These are phyloP conservation scores for Quercus lobata DNA, from an alignment of 331 rosid genomes.

Conservation along the genomic window DNA sequence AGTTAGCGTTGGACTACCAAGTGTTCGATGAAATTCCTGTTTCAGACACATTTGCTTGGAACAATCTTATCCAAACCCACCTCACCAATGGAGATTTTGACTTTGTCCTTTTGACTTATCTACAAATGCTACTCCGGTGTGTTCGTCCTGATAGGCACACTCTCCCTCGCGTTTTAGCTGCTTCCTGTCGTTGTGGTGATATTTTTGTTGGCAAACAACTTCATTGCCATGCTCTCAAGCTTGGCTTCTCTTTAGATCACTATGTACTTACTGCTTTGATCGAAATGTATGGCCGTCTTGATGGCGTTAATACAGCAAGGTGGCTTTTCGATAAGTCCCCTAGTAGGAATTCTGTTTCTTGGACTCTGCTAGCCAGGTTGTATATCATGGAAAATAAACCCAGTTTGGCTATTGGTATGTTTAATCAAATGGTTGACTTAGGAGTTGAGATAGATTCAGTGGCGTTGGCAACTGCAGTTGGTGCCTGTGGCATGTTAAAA, in stretches of 20 bases:
- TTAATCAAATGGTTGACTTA: conserved; percentile 38
- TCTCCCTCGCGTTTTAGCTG: conserved; percentile 58
- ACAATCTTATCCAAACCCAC: conserved; percentile 59
- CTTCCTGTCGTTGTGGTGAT: conserved; percentile 38
- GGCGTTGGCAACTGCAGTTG: conserved; percentile 47
- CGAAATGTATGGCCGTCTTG: conserved; percentile 55
- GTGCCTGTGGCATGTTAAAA: conserved; percentile 44
- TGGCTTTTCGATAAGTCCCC: conserved; percentile 41
- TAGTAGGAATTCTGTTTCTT: conserved; percentile 36
- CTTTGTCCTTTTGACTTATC: conserved; percentile 43
- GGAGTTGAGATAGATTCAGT: conserved; percentile 43
- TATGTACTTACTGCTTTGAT: conserved; percentile 51
- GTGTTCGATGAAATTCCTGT: conserved; percentile 55
- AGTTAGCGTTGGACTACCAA: conserved; percentile 8
- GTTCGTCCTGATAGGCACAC: conserved; percentile 59
- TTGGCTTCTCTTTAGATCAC: conserved; percentile 42
- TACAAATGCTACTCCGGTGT: conserved; percentile 44
- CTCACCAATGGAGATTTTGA: conserved; percentile 29
- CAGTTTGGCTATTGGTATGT: conserved; percentile 35
- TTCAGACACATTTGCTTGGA: conserved; percentile 63
- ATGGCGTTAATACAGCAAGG: conserved; percentile 34
- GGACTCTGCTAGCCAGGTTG: conserved; percentile 65
- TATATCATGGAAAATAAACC: conserved; percentile 41
- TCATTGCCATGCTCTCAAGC: conserved; percentile 55
- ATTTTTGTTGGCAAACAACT: conserved; percentile 49